Evolutionary conservation across 1,284 basidiomycete genomes (phyloP).

Genomic region (Moesziomyces parantarcticus): DNA sequence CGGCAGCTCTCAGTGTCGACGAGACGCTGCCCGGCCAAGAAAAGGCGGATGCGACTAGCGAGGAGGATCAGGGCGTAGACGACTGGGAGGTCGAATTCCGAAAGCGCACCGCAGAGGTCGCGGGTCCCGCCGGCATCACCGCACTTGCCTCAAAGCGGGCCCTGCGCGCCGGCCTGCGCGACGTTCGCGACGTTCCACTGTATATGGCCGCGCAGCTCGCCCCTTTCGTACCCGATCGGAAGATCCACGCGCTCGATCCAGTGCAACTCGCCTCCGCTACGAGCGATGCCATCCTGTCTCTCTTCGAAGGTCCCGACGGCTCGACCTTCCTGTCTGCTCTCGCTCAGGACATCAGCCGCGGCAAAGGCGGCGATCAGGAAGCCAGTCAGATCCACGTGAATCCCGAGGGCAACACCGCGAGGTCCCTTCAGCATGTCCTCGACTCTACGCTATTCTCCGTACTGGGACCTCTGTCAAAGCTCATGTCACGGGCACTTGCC

Average conservation of each 20-base stretch:
- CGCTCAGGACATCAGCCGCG: constrained; percentile 16
- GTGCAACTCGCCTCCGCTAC: constrained; percentile 40
- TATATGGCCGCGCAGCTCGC: constrained; percentile 53
- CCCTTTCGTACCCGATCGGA: constrained; percentile 44
- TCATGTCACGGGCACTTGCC: constrained; percentile 51
- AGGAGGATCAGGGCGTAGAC: constrained; percentile 19
- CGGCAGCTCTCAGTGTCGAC: neutral
- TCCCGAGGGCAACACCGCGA: constrained; percentile 11
- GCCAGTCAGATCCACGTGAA: constrained; percentile 4
- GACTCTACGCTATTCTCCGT: constrained; percentile 49
- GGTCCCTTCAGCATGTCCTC: constrained; percentile 8
- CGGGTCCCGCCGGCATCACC: constrained; percentile 37
- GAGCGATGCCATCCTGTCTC: constrained; percentile 45
- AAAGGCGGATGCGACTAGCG: neutral
- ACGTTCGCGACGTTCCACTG: constrained; percentile 44
- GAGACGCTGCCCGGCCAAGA: neutral
- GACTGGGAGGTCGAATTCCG: constrained; percentile 58
- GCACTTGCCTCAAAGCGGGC: constrained; percentile 22
- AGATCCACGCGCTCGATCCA: constrained; percentile 42
- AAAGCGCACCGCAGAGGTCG: constrained; percentile 35
- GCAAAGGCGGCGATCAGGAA: neutral
- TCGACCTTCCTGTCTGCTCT: constrained; percentile 30
- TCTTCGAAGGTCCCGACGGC: constrained; percentile 39
- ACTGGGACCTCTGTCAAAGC: constrained; percentile 59
- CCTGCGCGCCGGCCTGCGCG: constrained; percentile 11